Evolutionary conservation across 1,139 yeast genomes (phyloP), one percentile per base, ranked within the genome.

Genomic region (Debaryomycetaceae sp.): DNA sequence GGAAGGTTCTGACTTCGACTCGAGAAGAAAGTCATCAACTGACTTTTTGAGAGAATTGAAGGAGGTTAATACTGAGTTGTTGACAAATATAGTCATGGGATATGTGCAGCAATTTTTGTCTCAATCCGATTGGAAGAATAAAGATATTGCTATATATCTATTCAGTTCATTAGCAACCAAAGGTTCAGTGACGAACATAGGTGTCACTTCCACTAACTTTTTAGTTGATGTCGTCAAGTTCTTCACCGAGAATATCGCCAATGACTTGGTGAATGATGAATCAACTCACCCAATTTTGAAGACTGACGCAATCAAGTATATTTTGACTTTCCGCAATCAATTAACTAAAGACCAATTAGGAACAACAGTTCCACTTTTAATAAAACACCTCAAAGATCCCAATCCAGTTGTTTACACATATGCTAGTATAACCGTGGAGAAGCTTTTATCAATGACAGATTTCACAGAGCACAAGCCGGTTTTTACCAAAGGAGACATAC

Each of bases 1-100:
- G 41, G 98, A 92, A 65, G 98, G 98, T 3, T 83, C 96, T 0
- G 98, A 92, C 56, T 79, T 85, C 30, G 98, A 91, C 55, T 85
- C 97, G 1, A 79, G 98, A 62, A 78, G 98, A 62, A 80, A 95
- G 51, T 81, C 96, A 0, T 84, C 97, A 13, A 87, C 95, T 1
- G 97, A 89, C 54, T 89, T 94, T 55, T 70, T 94, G 49, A 78
- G 95, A 48, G 96, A 89, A 54, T 74, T 94, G 50, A 87, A 89
- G 50, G 89, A 83, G 40, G 83, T 83, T 42, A 83, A 87, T 57
- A 88, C 91, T 51, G 77, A 78, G 34, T 64, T 80, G 33, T 82
- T 88, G 22, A 91, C 98, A 0, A 73, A 74, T 40, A 79, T 85
- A 5, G 89, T 89, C 22, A 78, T 87, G 81, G 66, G 63, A n/a